Evolutionary conservation across 495 filamentous ascomycete genomes (phyloP).

Genomic region (Glonium stellatum): DNA sequence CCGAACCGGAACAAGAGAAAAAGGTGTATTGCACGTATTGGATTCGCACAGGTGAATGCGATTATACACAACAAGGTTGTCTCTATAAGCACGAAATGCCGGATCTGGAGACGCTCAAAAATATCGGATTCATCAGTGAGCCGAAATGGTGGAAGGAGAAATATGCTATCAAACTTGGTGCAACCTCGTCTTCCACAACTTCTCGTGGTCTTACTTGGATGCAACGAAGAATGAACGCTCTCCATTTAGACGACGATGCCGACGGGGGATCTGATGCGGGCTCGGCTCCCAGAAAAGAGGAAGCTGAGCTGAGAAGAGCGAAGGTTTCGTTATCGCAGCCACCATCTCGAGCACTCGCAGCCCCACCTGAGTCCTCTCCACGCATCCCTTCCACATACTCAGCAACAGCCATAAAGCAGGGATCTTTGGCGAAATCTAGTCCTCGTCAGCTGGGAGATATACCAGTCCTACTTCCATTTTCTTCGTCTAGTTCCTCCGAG

Average conservation of each 20-base stretch:
- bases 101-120: constrained; percentile 50
- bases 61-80: constrained; percentile 78
- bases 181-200: background rate
- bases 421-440: too few species aligned
- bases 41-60: constrained; percentile 76
- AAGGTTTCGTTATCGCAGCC: too few species aligned
- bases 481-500: too few species aligned
- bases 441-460: too few species aligned
- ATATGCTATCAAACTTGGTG: constrained; percentile 26
- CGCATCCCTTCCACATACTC: too few species aligned
- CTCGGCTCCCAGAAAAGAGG: too few species aligned
- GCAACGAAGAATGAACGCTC: background rate
- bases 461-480: too few species aligned
- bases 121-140: constrained; percentile 53
- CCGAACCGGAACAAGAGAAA: constrained; percentile 34
- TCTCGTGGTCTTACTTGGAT: background rate
- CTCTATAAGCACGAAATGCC: constrained; percentile 87
- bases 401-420: too few species aligned
- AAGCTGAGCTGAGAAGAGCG: too few species aligned
- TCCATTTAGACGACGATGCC: background rate
- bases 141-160: constrained; percentile 53
- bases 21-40: constrained; percentile 85
- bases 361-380: too few species aligned
- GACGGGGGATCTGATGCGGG: background rate
- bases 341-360: too few species aligned